phyloP scores from a whole-genome alignment of 2,329 filamentous ascomycete genomes.

The Neonectria ditissima region DNA sequence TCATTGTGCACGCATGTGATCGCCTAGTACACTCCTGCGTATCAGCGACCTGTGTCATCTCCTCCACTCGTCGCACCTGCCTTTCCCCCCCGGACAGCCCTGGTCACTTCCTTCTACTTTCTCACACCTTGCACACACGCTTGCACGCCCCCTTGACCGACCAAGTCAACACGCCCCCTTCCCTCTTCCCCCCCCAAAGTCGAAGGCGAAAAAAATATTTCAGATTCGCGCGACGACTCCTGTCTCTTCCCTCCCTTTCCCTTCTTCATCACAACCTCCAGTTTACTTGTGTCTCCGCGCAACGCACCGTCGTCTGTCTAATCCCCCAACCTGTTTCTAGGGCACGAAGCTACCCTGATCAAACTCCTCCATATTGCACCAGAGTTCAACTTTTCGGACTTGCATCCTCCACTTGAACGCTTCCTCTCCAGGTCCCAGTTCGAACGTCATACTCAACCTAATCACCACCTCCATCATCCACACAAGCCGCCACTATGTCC shows the following conservation, averaged over 20 bases:
- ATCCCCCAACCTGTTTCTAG: constrained; percentile 69
- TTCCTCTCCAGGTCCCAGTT: constrained; percentile 51
- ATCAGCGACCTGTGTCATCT: constrained; percentile 6
- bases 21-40: constrained; percentile 2
- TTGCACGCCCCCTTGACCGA: constrained; percentile 41
- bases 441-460: constrained; percentile 61
- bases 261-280: constrained; percentile 58
- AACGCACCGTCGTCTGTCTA: constrained; percentile 61
- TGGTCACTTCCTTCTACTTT: constrained; percentile 44
- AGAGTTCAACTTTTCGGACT: constrained; percentile 70
- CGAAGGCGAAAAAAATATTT: constrained; percentile 56
- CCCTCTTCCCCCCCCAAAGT: constrained; percentile 41
- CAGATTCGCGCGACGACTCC: constrained; percentile 50
- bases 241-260: constrained; percentile 48
- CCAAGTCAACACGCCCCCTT: constrained; percentile 38
- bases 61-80: constrained; percentile 35
- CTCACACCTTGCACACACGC: constrained; percentile 39
- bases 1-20: background rate
- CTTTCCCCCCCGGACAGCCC: constrained; percentile 35
- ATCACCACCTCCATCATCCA: constrained; percentile 53
- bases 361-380: constrained; percentile 70
- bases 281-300: constrained; percentile 60
- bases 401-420: constrained; percentile 60
- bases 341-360: constrained; percentile 90
- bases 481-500: constrained; percentile 81